Conservation (phyloP, 208 protist genomes). For the Wallacemonas rigidus region DNA sequence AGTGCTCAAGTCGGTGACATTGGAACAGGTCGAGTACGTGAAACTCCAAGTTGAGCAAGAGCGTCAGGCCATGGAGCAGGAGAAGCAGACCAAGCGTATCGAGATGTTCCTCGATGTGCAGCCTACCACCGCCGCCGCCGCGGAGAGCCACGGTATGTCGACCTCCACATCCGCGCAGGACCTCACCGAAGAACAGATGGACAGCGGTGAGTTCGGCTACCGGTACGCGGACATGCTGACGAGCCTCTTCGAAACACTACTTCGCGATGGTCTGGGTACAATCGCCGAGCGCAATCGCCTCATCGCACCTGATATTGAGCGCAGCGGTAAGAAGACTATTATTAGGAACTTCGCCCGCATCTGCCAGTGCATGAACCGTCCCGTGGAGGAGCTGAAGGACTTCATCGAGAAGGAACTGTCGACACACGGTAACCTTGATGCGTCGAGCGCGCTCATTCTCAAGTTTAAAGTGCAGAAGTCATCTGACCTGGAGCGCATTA, state of each 20-base stretch:
- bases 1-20: constrained; percentile 41
- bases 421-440: constrained; percentile 82
- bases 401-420: constrained; percentile 93
- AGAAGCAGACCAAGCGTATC: constrained; percentile 45
- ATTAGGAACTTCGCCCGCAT: constrained; percentile 92
- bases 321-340: constrained; percentile 90
- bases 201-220: constrained; percentile 48
- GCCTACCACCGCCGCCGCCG: constrained; percentile 16
- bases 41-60: constrained; percentile 52
- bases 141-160: not conserved
- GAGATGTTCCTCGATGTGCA: constrained; percentile 59
- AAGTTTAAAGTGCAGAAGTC: constrained; percentile 87
- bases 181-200: constrained; percentile 17
- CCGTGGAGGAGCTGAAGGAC: constrained; percentile 88
- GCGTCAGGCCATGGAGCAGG: constrained; percentile 30
- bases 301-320: constrained; percentile 79
- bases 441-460: constrained; percentile 86
- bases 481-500: constrained; percentile 75
- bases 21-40: constrained; percentile 53
- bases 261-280: constrained; percentile 70
- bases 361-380: constrained; percentile 82
- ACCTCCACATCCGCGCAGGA: constrained; percentile 24
- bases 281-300: constrained; percentile 79
- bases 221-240: constrained; percentile 75
- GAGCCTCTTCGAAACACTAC: constrained; percentile 63